These are phyloP conservation scores for Pichia manshurica DNA, from an alignment of 805 yeast species.

Conservation along the genomic window DNA sequence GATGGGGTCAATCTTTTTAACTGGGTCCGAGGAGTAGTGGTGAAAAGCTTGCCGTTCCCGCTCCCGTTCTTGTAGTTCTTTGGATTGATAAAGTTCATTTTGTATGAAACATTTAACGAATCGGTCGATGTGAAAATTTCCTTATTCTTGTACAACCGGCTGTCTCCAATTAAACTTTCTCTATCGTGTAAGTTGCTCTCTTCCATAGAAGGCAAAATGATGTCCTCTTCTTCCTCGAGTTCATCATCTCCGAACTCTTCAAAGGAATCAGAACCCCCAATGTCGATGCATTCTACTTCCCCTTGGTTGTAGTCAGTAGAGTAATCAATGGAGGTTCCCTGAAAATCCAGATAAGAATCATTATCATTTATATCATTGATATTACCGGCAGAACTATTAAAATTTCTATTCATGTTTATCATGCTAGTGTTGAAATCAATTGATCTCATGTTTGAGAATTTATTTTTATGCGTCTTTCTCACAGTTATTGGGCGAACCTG, in stretches of 20 bases:
- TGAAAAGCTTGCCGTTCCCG: neutral
- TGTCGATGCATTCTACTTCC: constrained; percentile 26
- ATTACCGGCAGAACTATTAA: neutral
- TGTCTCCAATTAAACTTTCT: neutral
- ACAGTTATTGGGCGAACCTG: neutral
- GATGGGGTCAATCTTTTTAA: constrained; percentile 11
- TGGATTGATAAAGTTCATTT: constrained; percentile 20
- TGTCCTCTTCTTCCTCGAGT: constrained; percentile 14
- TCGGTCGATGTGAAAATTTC: constrained; percentile 13
- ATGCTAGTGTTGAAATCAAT: neutral
- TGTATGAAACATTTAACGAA: constrained; percentile 28
- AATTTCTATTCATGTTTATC: neutral
- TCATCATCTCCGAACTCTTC: constrained; percentile 18
- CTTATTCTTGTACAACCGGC: constrained; percentile 4
- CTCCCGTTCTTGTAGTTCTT: neutral
- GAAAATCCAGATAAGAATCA: neutral
- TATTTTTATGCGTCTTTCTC: neutral
- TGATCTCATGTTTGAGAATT: neutral
- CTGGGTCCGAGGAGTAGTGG: constrained; percentile 4
- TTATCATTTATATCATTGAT: neutral
- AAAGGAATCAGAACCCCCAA: constrained; percentile 26
- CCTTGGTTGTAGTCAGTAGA: constrained; percentile 21
- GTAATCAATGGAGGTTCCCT: constrained; percentile 13
- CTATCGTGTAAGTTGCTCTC: neutral
- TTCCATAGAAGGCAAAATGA: neutral